Evolutionary conservation across 148 eudicot species (phyloP).

Genomic region (Drosera capensis): DNA sequence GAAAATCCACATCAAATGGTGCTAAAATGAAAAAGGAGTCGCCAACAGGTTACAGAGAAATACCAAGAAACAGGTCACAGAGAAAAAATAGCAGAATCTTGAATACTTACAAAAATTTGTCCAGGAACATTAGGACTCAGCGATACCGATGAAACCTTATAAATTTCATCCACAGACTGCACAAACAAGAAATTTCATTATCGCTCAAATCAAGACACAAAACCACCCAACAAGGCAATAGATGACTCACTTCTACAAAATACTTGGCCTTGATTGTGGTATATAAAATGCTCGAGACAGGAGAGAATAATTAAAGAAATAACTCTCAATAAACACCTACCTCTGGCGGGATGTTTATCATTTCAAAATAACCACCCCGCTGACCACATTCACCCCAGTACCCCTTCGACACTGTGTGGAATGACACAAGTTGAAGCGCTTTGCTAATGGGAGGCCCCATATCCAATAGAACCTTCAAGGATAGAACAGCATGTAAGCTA

Average conservation of each 20-base stretch:
- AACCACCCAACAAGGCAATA: too few species aligned
- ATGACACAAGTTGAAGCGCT: conserved; percentile 85
- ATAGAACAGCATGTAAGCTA: too few species aligned
- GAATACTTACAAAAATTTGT: conserved; percentile 76
- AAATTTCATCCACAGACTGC: conserved; percentile 96
- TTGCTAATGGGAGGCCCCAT: conserved; percentile 80
- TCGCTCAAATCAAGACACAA: not conserved
- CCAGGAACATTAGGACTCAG: conserved; percentile 93
- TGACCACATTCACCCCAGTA: conserved; percentile 99
- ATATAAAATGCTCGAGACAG: conserved; percentile 1
- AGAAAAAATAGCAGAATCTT: not conserved
- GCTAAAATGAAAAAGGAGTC: too few species aligned
- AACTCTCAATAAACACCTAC: too few species aligned
- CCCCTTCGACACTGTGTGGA: conserved; percentile 95
- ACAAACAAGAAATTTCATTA: conserved; percentile 7
- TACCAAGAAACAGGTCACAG: not conserved
- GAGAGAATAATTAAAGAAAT: conserved; percentile 5
- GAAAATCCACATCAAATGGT: too few species aligned
- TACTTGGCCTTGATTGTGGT: not conserved
- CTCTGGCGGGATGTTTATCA: conserved; percentile 85
- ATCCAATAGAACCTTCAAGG: conserved; percentile 61
- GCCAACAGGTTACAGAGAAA: too few species aligned
- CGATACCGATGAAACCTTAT: conserved; percentile 81
- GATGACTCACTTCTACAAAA: not conserved
- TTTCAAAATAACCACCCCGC: conserved; percentile 93